Conservation (phyloP, 495 filamentous ascomycete genomes). For the Hyaloscypha finlandica region DNA sequence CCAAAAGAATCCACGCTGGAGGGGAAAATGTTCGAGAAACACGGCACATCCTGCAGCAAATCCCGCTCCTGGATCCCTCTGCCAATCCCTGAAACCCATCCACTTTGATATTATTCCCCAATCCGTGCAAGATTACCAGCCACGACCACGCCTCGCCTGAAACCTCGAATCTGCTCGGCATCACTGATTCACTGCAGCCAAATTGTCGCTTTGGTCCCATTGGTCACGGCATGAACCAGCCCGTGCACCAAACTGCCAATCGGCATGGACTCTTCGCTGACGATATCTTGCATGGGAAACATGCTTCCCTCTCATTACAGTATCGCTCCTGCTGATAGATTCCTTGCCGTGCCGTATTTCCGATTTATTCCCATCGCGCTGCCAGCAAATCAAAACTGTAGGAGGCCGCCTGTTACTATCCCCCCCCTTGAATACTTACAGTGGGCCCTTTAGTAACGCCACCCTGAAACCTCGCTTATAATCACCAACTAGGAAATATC, state of each 20-base stretch:
- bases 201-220: neutral
- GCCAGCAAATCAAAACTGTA: too few species aligned
- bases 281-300: neutral
- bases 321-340: neutral
- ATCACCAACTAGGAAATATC: too few species aligned
- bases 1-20: neutral
- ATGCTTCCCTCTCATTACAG: neutral
- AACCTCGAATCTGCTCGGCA: neutral
- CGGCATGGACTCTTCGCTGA: neutral
- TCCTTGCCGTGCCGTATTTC: neutral
- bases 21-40: neutral
- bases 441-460: too few species aligned
- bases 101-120: neutral
- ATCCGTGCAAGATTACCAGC: conserved; percentile 4
- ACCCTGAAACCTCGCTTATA: too few species aligned
- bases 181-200: neutral
- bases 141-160: neutral
- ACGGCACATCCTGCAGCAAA: neutral
- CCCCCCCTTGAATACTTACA: too few species aligned
- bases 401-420: too few species aligned
- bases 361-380: neutral
- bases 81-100: neutral
- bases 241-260: neutral
- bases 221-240: neutral
- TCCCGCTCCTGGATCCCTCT: neutral